Conservation (phyloP, 2,329 filamentous ascomycete genomes). For the Lomentospora prolificans region DNA sequence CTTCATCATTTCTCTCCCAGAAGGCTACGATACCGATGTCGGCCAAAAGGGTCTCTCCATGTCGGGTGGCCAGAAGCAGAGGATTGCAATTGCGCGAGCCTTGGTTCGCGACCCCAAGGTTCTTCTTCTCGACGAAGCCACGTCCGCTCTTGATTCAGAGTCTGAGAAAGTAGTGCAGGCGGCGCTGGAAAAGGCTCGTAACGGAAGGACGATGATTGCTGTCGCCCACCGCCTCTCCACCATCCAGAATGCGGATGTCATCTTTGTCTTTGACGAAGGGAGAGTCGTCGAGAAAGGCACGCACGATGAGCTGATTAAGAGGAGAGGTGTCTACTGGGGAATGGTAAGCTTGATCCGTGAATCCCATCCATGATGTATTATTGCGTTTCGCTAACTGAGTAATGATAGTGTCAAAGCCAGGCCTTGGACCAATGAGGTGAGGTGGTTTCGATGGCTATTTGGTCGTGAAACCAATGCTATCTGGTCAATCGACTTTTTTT, state of each 20-base stretch:
- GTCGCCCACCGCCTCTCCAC: conserved; percentile 53
- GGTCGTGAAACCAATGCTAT: no score
- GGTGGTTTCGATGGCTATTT: no score
- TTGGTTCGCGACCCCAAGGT: conserved; percentile 58
- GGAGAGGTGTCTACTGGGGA: conserved; percentile 38
- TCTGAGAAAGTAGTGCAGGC: conserved; percentile 56
- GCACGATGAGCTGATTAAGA: conserved; percentile 46
- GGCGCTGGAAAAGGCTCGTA: conserved; percentile 39
- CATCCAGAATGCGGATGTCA: conserved; percentile 48
- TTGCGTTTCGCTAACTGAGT: neutral
- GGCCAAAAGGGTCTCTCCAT: conserved; percentile 59
- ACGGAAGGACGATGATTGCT: conserved; percentile 45
- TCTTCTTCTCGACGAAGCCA: conserved; percentile 66
- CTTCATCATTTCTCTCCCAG: conserved; percentile 43
- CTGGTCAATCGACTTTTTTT: no score
- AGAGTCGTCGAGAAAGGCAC: conserved; percentile 50
- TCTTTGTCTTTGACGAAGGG: conserved; percentile 51
- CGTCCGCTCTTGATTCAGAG: conserved; percentile 53
- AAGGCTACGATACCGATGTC: conserved; percentile 53
- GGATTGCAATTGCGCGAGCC: conserved; percentile 62
- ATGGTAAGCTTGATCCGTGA: conserved; percentile 28
- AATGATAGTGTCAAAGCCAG: neutral
- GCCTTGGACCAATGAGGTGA: neutral
- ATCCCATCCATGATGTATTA: neutral
- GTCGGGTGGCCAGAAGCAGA: conserved; percentile 63